These are phyloP conservation scores for Podaxis rugospora DNA, from an alignment of 768 basidiomycete genomes.

Conservation along the genomic window DNA sequence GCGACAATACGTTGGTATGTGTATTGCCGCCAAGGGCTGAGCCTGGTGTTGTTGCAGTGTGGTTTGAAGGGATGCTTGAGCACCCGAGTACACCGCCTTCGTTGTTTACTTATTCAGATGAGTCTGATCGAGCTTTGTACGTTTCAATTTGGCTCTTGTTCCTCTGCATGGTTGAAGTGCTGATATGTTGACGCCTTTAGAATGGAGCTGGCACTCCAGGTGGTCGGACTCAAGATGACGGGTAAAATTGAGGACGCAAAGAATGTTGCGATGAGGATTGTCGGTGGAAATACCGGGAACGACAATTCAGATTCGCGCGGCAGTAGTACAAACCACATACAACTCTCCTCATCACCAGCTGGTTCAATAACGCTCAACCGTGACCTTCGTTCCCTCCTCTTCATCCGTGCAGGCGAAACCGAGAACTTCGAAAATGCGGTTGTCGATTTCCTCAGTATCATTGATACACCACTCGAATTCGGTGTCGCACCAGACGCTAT, in stretches of 20 bases:
- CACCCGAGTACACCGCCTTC: constrained; percentile 43
- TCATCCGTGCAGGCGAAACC: constrained; percentile 48
- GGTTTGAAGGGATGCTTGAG: constrained; percentile 72
- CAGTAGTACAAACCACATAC: constrained; percentile 45
- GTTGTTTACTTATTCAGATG: constrained; percentile 88
- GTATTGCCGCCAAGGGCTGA: constrained; percentile 76
- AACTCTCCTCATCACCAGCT: constrained; percentile 35
- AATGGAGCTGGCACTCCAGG: constrained; percentile 94
- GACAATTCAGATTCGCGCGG: constrained; percentile 40
- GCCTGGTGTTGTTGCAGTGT: constrained; percentile 86
- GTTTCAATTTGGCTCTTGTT: constrained; percentile 11
- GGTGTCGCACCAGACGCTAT: constrained; percentile 33
- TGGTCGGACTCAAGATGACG: constrained; percentile 95
- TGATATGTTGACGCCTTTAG: constrained; percentile 32
- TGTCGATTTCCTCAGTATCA: constrained; percentile 72
- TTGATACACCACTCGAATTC: constrained; percentile 59
- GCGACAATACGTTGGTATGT: constrained; percentile 90
- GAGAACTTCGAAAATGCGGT: constrained; percentile 73
- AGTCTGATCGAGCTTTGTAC: constrained; percentile 84
- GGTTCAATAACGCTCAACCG: constrained; percentile 29
- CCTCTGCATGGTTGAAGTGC: neutral
- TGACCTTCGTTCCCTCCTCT: constrained; percentile 54
- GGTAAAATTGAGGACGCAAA: constrained; percentile 92
- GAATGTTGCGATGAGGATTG: constrained; percentile 90
- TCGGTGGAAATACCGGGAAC: constrained; percentile 58